Conservation (phyloP, 1,284 basidiomycete species). For the Erythrobasidium hasegawianum region DNA sequence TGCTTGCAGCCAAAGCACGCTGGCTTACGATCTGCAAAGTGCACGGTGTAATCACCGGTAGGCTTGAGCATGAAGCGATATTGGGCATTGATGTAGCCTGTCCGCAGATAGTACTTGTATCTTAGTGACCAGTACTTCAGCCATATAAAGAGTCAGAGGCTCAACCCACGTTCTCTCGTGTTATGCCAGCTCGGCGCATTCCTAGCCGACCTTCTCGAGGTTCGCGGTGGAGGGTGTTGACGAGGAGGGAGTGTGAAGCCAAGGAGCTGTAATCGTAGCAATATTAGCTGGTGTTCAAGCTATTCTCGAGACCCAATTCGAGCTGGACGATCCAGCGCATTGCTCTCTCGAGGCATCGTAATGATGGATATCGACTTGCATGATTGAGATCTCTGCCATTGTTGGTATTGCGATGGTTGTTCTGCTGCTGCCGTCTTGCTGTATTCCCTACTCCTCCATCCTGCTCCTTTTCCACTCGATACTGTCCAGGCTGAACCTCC, state of each 20-base stretch:
- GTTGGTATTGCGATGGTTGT: neutral
- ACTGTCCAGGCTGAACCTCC: neutral
- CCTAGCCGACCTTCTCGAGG: conserved; percentile 34
- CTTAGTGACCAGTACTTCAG: neutral
- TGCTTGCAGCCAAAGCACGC: conserved; percentile 12
- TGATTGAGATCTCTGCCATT: conserved; percentile 4
- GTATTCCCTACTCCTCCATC: conserved; percentile 3
- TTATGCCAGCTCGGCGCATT: conserved; percentile 28
- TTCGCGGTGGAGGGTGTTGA: conserved; percentile 32
- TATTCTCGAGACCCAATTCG: too few species aligned
- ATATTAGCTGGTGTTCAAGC: too few species aligned
- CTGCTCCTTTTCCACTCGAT: conserved; percentile 24
- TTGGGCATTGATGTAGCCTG: conserved; percentile 77
- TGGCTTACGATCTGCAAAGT: conserved; percentile 94
- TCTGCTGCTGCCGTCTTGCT: neutral
- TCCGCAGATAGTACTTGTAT: conserved; percentile 13
- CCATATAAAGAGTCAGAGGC: conserved; percentile 5
- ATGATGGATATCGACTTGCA: neutral
- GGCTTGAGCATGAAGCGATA: conserved; percentile 93
- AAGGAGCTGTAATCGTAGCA: conserved; percentile 37
- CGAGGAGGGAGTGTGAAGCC: conserved; percentile 43
- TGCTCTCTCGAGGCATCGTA: too few species aligned
- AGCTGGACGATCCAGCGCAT: too few species aligned
- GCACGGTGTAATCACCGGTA: conserved; percentile 83
- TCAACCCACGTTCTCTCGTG: conserved; percentile 32